Evolutionary conservation across 2,329 filamentous ascomycete species (phyloP), one percentile per base, ranked within the genome.

Genomic region (Aspergillus caelatus): DNA sequence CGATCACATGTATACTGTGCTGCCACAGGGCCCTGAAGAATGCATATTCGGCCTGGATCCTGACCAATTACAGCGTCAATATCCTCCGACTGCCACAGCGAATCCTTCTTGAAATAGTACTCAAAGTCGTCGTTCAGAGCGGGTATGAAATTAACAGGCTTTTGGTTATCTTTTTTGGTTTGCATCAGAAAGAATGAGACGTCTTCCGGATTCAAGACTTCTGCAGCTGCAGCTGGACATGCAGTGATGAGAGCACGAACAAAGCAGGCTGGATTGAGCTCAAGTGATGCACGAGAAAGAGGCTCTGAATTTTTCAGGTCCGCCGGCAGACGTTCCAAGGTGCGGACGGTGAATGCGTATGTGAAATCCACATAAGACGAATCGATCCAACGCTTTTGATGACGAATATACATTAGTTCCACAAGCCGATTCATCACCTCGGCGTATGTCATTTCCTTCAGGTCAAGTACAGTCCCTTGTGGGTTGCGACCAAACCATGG

Each of bases 31-130:
- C 94, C 95, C 76, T 98, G 94, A 34, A 98, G 84, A 75, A 98
- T 97, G 81, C 93, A 97, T 43, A 93, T 96, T 74, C 94, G 88
- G 65, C 92, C 93, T 63, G 97, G 94, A 76, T 98, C 94, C 79
- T 97, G 93, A 70, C 85, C 94, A 65, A 96, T 92, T 56, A 98
- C 93, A 57, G 94, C 94, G 72, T 94, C 93, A 10, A 98, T 84
- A 73, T 97, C 94, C 80, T 98, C 94, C 0, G 94, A 97, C 80
- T 98, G 94, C 94, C 94, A 98, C 14, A 98, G 85, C 0, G 94
- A 97, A 77, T 98, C 94, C 83, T 98, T 98, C 87, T 98, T 98
- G 89, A 98, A 98, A 82, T 92, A 98, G 80, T 94, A 96, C 76
- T 98, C 94, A 70, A 98, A 98, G 75, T 94, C 95, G 65, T 95